Base-by-base conservation (phyloP, 1,284 basidiomycete genomes). In the Tilletia horrida region DNA sequence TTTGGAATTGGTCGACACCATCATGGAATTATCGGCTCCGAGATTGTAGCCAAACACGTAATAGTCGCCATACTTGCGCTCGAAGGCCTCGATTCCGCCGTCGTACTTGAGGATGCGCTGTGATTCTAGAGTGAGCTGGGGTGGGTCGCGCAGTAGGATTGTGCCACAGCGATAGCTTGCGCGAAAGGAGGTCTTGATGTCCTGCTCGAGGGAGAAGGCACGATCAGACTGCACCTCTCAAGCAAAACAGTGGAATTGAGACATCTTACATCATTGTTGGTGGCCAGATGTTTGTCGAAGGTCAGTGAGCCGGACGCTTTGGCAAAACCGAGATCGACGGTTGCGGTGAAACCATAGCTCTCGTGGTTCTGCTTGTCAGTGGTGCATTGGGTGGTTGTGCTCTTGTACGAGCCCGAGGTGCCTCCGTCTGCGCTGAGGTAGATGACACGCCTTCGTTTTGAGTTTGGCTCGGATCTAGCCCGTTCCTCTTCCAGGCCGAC, bases 171-270 rank as follows among this genome's bases (percentile, higher is more conserved):
- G 62, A 25, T 63, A 63, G 62, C 62, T 63, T 3, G 62, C 11
- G 14, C 62, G 62, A 3, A 63, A 35, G 25, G 62, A 63, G 27
- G 62, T 63, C 42, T 63, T 63, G 62, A 63, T 47, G 62, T 63
- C 45, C 62, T 63, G 45, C 3, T 48, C 18, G 47, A n/a, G 47
- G 4, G 18, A 48, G 16, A 18, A 16, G 7, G 4, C 4, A 18
- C 18, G 8, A 48, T 48, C 7, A 48, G 47, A 18, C 4, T n/a
- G n/a, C n/a, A n/a, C n/a, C n/a, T n/a, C n/a, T n/a, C n/a, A n/a
- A 40, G 35, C 35, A 11, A 40, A 40, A 11, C 4, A 40, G 35
- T 40, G 35, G 35, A 40, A 40, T 6, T 21, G 25, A 25, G 23
- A 52, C 3, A 25, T 23, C 62, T 63, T 40, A 63, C 62, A 45